A percentile compares a stretch with the other conserved stretches of the same genome.
These are phyloP conservation scores for Mycoemilia scoparia DNA, from an alignment of 192 early-diverging fungal species.

Conservation along the genomic window DNA sequence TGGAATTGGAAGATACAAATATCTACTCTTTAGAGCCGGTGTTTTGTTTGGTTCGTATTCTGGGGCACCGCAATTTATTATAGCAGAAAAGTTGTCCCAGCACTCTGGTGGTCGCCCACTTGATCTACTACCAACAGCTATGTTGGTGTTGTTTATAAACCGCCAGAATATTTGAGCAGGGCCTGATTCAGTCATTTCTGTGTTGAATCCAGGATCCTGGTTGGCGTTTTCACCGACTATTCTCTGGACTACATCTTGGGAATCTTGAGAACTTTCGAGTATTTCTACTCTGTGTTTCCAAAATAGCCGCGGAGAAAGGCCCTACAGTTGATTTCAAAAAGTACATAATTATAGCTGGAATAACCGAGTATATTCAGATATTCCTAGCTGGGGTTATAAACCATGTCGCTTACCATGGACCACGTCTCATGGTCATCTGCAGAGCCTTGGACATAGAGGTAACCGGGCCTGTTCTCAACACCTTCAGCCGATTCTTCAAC, in stretches of 20 bases:
- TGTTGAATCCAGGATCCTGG: slow-evolving; percentile 1
- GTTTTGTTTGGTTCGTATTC: slow-evolving; percentile 22
- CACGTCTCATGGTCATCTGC: slow-evolving; percentile 82
- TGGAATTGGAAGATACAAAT: slow-evolving; percentile 57
- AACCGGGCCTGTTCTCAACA: slow-evolving; percentile 22
- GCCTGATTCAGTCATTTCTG: too few relatives aligned
- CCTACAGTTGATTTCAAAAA: slow-evolving; percentile 9
- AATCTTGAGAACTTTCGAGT: slow-evolving; percentile 9
- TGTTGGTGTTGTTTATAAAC: slow-evolving; percentile 36
- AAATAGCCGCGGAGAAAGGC: slow-evolving; percentile 41
- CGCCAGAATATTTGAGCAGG: too few relatives aligned
- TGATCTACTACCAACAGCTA: slow-evolving; percentile 38
- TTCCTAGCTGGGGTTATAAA: too few relatives aligned
- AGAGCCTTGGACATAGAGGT: slow-evolving; percentile 72
- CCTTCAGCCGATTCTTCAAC: slow-evolving; percentile 26
- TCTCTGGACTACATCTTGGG: slow-evolving; percentile 15
- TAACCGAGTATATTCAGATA: too few relatives aligned
- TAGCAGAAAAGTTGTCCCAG: slow-evolving; percentile 53
- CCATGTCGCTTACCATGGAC: slow-evolving; percentile 36
- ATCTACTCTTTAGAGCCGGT: slow-evolving; percentile 7
- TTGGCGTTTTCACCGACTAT: slow-evolving; percentile 10
- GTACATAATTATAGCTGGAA: slow-evolving; percentile 1
- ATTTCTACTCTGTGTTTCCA: slow-evolving; percentile 34
- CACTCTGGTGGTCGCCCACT: slow-evolving; percentile 36
- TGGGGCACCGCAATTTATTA: slow-evolving; percentile 60